Evolutionary conservation across 2,329 filamentous ascomycete genomes (phyloP).

Genomic region (Exophiala spinifera): DNA sequence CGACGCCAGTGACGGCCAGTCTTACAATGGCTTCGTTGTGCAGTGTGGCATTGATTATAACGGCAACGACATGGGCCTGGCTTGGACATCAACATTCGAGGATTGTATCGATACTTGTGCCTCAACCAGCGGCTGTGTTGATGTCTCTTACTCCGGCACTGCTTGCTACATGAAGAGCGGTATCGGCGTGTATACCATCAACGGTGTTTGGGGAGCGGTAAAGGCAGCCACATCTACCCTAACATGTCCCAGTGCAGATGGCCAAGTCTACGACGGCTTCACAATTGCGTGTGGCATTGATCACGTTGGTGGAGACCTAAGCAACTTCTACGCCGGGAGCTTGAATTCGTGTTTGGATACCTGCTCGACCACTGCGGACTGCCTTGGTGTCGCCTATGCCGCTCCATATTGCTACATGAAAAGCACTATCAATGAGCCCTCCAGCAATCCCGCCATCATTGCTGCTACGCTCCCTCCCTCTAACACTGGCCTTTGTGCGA

Average conservation of each 20-base stretch:
- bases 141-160: constrained; percentile 1
- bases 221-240: neutral
- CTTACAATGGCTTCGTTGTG: constrained; percentile 2
- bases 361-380: neutral
- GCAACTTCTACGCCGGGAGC: neutral
- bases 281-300: constrained; percentile 1
- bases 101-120: constrained; percentile 6
- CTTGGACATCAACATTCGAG: constrained; percentile 4
- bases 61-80: neutral
- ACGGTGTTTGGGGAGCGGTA: neutral
- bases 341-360: neutral
- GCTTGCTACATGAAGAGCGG: constrained; percentile 6
- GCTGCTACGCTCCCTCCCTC: neutral
- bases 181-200: neutral
- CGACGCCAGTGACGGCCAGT: neutral
- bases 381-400: constrained; percentile 3
- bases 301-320: neutral
- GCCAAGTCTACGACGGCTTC: neutral
- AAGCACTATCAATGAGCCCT: neutral
- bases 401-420: constrained; percentile 7
- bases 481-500: neutral
- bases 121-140: constrained; percentile 4
- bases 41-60: neutral
- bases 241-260: neutral
- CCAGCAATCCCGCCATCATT: neutral